Evolutionary conservation across 202 grass and related monocot species (phyloP).

Genomic region (Schoenoplectus tabernaemontani): DNA sequence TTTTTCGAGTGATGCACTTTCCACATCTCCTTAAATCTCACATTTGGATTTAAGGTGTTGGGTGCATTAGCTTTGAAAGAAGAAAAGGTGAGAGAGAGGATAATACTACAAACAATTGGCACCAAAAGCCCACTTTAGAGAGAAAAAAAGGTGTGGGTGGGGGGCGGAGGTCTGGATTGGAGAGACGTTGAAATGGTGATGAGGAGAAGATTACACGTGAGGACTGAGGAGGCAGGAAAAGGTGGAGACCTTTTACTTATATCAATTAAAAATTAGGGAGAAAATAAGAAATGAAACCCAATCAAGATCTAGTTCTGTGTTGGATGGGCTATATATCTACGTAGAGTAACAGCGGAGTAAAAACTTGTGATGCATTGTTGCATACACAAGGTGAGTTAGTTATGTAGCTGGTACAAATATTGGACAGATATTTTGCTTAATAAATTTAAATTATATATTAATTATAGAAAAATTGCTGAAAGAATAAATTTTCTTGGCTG

Average conservation of each 20-base stretch:
- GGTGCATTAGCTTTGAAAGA: constrained; percentile 16
- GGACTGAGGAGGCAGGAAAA: constrained; percentile 25
- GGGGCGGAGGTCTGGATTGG: constrained; percentile 1
- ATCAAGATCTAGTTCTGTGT: constrained; percentile 6
- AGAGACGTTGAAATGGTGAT: constrained; percentile 19
- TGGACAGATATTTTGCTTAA: neutral
- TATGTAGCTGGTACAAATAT: neutral
- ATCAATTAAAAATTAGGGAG: neutral
- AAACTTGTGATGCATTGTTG: neutral
- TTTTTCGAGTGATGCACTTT: neutral
- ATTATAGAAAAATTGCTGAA: too few species aligned
- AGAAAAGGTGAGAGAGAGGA: constrained; percentile 14
- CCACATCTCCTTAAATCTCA: constrained; percentile 9
- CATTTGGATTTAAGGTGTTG: constrained; percentile 27
- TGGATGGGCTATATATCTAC: constrained; percentile 11
- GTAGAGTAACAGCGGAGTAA: neutral
- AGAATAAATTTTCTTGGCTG: too few species aligned
- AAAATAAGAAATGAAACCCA: neutral
- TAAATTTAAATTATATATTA: neutral
- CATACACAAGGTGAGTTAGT: neutral
- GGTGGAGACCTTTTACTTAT: constrained; percentile 16
- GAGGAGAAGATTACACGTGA: constrained; percentile 21
- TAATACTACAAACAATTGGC: constrained; percentile 29
- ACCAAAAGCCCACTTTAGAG: constrained; percentile 26
- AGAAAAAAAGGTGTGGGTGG: neutral